Conservation (phyloP, 441 rosid genomes). For the Monsonia emarginata region DNA sequence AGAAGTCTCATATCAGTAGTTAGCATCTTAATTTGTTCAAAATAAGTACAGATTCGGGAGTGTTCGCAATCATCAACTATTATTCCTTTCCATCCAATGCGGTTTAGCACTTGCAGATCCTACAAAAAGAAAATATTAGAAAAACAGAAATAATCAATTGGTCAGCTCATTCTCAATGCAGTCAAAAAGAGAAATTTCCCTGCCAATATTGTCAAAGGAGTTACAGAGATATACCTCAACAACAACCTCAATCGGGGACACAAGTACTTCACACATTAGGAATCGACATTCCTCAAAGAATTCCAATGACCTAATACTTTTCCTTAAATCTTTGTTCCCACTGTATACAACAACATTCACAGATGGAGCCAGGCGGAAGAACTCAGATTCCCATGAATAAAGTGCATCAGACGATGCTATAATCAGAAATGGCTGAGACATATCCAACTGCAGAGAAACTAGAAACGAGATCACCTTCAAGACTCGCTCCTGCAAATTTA, state of each 20-base stretch:
- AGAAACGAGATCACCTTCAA: conserved; percentile 34
- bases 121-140: conserved; percentile 24
- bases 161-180: not conserved
- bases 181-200: not conserved
- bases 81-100: conserved; percentile 40
- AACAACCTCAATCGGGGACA: conserved; percentile 39
- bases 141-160: not conserved
- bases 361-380: conserved; percentile 30
- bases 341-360: conserved; percentile 35
- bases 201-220: not conserved
- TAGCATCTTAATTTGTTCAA: conserved; percentile 33
- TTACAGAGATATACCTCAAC: conserved; percentile 35
- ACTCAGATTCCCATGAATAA: conserved; percentile 44
- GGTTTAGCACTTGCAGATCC: conserved; percentile 32
- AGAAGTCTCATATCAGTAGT: conserved; percentile 37
- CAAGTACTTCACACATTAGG: conserved; percentile 40
- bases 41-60: conserved; percentile 18
- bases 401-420: conserved; percentile 34
- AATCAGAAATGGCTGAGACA: conserved; percentile 37
- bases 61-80: conserved; percentile 46
- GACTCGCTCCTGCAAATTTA: conserved; percentile 42
- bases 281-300: conserved; percentile 31
- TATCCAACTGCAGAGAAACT: conserved; percentile 24
- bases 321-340: conserved; percentile 34
- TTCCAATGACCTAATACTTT: conserved; percentile 33